These are phyloP conservation scores for Biscogniauxia mediterranea DNA, from an alignment of 2,329 filamentous ascomycete species.

Conservation along the genomic window DNA sequence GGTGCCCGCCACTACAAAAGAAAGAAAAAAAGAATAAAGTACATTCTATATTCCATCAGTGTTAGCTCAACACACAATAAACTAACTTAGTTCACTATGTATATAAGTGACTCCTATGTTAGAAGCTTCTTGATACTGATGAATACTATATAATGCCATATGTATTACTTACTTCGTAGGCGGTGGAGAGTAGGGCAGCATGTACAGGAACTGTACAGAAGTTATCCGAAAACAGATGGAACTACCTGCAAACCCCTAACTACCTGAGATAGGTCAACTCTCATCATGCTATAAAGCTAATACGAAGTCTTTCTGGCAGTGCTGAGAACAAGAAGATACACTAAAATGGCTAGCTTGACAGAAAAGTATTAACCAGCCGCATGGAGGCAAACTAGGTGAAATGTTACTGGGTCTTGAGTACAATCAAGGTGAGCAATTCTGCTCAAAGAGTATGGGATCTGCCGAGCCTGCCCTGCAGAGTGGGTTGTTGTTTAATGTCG, in stretches of 20 bases:
- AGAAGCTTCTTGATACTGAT: too few species aligned
- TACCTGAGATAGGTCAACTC: too few species aligned
- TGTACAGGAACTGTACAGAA: too few species aligned
- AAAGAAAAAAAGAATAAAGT: too few species aligned
- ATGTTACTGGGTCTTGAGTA: not conserved
- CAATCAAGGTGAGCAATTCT: not conserved
- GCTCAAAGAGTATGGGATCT: slow-evolving; percentile 1
- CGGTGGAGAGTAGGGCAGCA: too few species aligned
- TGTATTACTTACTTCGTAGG: too few species aligned
- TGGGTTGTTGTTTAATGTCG: not conserved
- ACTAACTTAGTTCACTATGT: too few species aligned
- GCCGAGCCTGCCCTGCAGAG: slow-evolving; percentile 1
- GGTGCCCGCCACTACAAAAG: too few species aligned
- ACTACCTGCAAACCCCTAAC: not conserved
- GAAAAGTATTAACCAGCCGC: not conserved
- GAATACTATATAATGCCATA: too few species aligned
- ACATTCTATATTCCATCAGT: too few species aligned
- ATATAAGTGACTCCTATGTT: too few species aligned
- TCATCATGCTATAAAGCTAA: not conserved
- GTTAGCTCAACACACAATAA: too few species aligned
- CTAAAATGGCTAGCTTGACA: not conserved
- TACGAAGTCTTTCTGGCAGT: not conserved
- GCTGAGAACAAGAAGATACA: not conserved
- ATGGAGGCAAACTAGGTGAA: not conserved
- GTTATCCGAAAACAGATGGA: not conserved